Evolutionary conservation across 371 early-diverging fungal species (phyloP).

Genomic region (Fennellomyces sp.): DNA sequence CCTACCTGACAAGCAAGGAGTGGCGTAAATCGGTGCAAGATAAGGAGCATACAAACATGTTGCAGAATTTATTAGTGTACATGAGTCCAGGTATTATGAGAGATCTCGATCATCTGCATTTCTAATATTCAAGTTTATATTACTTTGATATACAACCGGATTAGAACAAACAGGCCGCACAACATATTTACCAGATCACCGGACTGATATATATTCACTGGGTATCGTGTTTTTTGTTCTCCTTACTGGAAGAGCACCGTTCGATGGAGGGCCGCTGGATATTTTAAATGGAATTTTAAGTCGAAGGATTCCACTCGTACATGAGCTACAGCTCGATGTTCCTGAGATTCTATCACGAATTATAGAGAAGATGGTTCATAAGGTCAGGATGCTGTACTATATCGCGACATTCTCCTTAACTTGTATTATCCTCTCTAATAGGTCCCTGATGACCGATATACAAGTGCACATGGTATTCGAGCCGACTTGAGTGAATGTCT

Average conservation of each 20-base stretch:
- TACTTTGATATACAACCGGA: too few species aligned
- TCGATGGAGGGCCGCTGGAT: conserved; percentile 59
- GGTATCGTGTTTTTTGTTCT: conserved; percentile 57
- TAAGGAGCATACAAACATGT: too few species aligned
- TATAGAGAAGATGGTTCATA: conserved; percentile 61
- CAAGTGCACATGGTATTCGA: conserved; percentile 54
- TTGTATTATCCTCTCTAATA: conserved; percentile 9
- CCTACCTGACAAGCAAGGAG: too few species aligned
- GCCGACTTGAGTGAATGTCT: conserved; percentile 57
- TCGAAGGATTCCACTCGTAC: conserved; percentile 45
- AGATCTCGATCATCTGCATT: too few species aligned
- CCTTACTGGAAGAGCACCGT: conserved; percentile 52
- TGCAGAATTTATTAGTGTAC: too few species aligned
- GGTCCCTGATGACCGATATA: conserved; percentile 62
- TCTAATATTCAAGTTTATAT: too few species aligned
- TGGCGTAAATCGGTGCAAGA: too few species aligned
- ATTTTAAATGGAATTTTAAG: conserved; percentile 57
- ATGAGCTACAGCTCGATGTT: conserved; percentile 51
- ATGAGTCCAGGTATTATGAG: too few species aligned
- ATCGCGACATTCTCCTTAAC: not conserved
- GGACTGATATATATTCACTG: conserved; percentile 61
- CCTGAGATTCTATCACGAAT: conserved; percentile 52
- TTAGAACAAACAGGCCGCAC: conserved; percentile 63
- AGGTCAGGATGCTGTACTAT: too few species aligned
- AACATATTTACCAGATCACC: conserved; percentile 55